Percentiles rank a stretch among this genome's conserved stretches.
Evolutionary conservation across 768 basidiomycete genomes (phyloP).

Genomic region (Xerocomellus chrysenteron): DNA sequence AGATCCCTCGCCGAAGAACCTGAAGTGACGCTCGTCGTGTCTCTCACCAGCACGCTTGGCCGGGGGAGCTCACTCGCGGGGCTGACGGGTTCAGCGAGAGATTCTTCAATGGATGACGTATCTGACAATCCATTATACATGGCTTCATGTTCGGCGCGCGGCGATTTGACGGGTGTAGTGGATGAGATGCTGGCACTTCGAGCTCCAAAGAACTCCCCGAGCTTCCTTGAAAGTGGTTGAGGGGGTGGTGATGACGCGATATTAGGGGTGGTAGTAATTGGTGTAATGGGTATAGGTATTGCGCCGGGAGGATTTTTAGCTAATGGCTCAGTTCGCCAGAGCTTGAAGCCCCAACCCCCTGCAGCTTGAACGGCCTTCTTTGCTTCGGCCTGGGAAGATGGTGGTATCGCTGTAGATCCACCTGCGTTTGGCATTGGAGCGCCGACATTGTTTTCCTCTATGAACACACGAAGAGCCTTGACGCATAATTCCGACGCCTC

Average conservation of each 20-base stretch:
- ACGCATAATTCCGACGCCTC: slow-evolving; percentile 87
- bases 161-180: slow-evolving; percentile 27
- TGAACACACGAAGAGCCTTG: slow-evolving; percentile 79
- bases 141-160: slow-evolving; percentile 25
- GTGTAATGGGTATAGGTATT: slow-evolving; percentile 28
- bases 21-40: slow-evolving; percentile 29
- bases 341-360: slow-evolving; percentile 66
- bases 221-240: slow-evolving; percentile 58
- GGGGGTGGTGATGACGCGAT: slow-evolving; percentile 27
- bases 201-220: slow-evolving; percentile 70
- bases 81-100: slow-evolving; percentile 34
- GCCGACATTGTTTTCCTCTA: slow-evolving; percentile 71
- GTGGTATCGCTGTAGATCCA: slow-evolving; percentile 15
- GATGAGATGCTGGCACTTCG: slow-evolving; percentile 52
- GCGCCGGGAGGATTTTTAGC: slow-evolving; percentile 29
- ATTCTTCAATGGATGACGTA: slow-evolving; percentile 38
- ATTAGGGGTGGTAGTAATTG: slow-evolving; percentile 20
- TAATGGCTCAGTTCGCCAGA: slow-evolving; percentile 53
- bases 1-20: slow-evolving; percentile 27
- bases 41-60: slow-evolving; percentile 29
- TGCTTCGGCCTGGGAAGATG: slow-evolving; percentile 32
- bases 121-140: slow-evolving; percentile 33
- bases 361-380: slow-evolving; percentile 30
- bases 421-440: slow-evolving; percentile 15
- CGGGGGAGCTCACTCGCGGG: slow-evolving; percentile 31